Percentiles rank a stretch among this genome's conserved stretches.
Evolutionary conservation across 306 rosid species (phyloP).

Genomic region (Gleditsia sinensis): DNA sequence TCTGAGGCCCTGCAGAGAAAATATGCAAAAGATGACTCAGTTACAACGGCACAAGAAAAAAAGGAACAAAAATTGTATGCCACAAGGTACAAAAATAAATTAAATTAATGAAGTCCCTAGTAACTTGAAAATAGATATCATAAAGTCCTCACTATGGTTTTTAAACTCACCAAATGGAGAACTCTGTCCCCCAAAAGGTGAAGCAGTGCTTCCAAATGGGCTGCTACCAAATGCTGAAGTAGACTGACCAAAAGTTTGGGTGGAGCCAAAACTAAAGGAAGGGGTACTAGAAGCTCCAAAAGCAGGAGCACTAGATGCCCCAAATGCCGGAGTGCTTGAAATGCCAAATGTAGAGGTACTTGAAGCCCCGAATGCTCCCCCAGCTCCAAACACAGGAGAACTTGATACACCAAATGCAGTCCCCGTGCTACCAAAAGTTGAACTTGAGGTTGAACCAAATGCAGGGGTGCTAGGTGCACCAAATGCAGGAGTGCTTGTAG

Average conservation of each 20-base stretch:
- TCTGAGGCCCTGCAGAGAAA: conserved; percentile 63
- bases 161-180: conserved; percentile 76
- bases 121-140: conserved; percentile 26
- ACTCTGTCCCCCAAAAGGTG: conserved; percentile 82
- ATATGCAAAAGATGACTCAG: conserved; percentile 16
- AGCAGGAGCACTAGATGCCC: conserved; percentile 63
- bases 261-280: conserved; percentile 65
- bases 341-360: conserved; percentile 61
- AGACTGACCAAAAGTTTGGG: conserved; percentile 77
- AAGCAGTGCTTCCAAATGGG: conserved; percentile 60
- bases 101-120: background rate
- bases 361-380: conserved; percentile 76
- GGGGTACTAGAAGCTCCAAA: conserved; percentile 82
- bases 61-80: background rate
- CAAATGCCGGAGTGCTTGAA: conserved; percentile 60
- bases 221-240: conserved; percentile 75
- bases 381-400: conserved; percentile 70
- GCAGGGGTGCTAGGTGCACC: conserved; percentile 47
- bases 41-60: conserved; percentile 1
- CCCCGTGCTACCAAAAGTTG: conserved; percentile 69
- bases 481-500: conserved; percentile 40
- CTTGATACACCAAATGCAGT: conserved; percentile 61
- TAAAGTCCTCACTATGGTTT: background rate
- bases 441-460: conserved; percentile 71
- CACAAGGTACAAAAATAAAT: background rate